Base-by-base conservation (phyloP, 1,284 basidiomycete genomes). In the Pisolithus thermaeus region DNA sequence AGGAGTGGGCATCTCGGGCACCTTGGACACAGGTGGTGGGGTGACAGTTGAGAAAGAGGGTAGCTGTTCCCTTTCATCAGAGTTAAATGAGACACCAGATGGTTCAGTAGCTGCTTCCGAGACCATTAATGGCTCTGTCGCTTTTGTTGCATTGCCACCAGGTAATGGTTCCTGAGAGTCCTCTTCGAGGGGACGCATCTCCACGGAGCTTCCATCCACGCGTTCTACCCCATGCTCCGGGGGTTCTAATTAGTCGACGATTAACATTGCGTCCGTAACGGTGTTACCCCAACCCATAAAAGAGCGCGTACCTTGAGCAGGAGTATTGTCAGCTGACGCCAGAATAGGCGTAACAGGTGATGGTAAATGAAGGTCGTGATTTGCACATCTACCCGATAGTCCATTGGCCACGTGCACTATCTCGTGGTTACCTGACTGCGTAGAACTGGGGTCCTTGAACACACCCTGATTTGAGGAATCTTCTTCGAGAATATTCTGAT, bases 391-490 rank as follows among this genome's bases (percentile, higher is more conserved):
- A 28, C 40, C 28, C 41, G 49, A 38, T 48, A 47, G 36, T 51
- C 52, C 53, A 35, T 53, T 56, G 54, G 61, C 56, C 59, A 49
- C 51, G 47, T 58, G 52, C 35, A 49, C 39, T 44, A 55, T 56
- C 63, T 62, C 58, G 57, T 65, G 61, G 56, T 44, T 28, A 43
- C 49, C 48, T 25, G 40, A 52, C 46, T 55, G 55, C 32, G 54
- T 49, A 53, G 58, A 47, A 52, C 54, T 48, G 36, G 50, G 52
- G 55, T 49, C 52, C 35, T 47, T 43, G 28, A 51, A 25, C 32
- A 46, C 56, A 59, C 64, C 61, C 54, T 54, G 48, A 59, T 40
- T 49, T 49, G 53, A 46, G 27, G 61, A 59, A 52, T 23, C 27
- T 61, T 66, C 63, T 45, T 41, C 55, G 47, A 42, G 47, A 56